Evolutionary conservation across 306 rosid species (phyloP).

Genomic region (Casuarina glauca): DNA sequence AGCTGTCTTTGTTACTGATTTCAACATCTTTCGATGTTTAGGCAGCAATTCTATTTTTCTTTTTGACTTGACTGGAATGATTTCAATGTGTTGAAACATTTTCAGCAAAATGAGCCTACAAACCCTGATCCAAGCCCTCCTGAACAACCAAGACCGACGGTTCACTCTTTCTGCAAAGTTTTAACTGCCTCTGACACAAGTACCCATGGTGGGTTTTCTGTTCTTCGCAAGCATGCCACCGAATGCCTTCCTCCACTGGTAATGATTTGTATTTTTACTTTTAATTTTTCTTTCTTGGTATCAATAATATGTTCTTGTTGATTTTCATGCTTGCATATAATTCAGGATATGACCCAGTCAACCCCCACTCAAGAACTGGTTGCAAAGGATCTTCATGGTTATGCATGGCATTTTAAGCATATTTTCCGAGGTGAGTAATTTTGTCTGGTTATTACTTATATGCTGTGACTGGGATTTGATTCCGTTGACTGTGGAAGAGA

Average conservation of each 20-base stretch:
- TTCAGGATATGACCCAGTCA: conserved; percentile 79
- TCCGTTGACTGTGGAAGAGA: not conserved
- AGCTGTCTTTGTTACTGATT: conserved; percentile 19
- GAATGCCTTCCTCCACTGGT: conserved; percentile 95
- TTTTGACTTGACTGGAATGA: not conserved
- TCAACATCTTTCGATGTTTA: conserved; percentile 9
- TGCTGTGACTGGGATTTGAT: conserved; percentile 4
- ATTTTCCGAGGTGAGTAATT: conserved; percentile 74
- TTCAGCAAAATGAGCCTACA: conserved; percentile 66
- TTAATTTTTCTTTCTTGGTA: conserved; percentile 1
- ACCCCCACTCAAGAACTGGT: conserved; percentile 95
- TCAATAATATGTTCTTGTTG: not conserved
- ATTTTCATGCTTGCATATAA: conserved; percentile 11
- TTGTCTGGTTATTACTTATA: conserved; percentile 9
- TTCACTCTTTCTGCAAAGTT: conserved; percentile 76
- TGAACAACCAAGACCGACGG: conserved; percentile 47
- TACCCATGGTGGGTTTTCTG: conserved; percentile 97
- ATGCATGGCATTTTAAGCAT: conserved; percentile 94
- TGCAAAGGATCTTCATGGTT: conserved; percentile 90
- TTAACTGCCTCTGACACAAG: conserved; percentile 95
- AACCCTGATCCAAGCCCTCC: conserved; percentile 44
- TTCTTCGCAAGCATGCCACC: conserved; percentile 88
- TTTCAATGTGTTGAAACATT: conserved; percentile 31
- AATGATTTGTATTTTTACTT: conserved; percentile 17
- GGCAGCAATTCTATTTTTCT: not conserved